Conservation (phyloP, 805 yeast species). For the Yamadazyma nakazawae region DNA sequence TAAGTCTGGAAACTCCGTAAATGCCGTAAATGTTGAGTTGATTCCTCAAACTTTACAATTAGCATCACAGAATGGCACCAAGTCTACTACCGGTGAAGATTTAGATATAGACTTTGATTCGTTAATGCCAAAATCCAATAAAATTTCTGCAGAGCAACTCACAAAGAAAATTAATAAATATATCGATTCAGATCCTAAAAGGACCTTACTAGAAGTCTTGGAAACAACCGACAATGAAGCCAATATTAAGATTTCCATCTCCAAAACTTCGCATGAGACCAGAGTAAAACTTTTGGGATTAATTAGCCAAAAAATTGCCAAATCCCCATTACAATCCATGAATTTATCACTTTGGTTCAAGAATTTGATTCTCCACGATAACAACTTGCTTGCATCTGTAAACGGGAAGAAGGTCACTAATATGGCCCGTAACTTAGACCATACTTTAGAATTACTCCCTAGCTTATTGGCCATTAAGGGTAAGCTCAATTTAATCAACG, state of each 20-base stretch:
- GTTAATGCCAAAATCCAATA: conserved; percentile 15
- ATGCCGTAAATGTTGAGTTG: not conserved
- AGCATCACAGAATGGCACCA: not conserved
- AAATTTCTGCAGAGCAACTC: conserved; percentile 3
- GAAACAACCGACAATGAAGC: conserved; percentile 26
- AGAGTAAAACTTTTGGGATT: conserved; percentile 24
- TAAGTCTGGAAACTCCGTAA: conserved; percentile 6
- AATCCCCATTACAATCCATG: conserved; percentile 24
- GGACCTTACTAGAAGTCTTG: conserved; percentile 24
- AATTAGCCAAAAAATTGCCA: conserved; percentile 26
- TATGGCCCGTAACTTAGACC: conserved; percentile 54
- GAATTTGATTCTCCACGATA: conserved; percentile 65
- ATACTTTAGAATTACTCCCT: conserved; percentile 58
- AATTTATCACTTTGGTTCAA: conserved; percentile 64
- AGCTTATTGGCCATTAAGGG: conserved; percentile 81
- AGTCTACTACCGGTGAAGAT: not conserved
- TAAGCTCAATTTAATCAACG: conserved; percentile 67
- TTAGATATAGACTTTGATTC: conserved; percentile 13
- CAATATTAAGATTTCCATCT: conserved; percentile 28
- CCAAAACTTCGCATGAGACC: conserved; percentile 35
- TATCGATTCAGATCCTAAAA: conserved; percentile 8
- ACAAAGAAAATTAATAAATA: conserved; percentile 9
- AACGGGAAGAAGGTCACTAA: conserved; percentile 27
- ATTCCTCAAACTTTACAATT: not conserved
- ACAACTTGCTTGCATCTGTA: conserved; percentile 31